Evolutionary conservation across 495 filamentous ascomycete species (phyloP).

Genomic region (Xylona heveae): DNA sequence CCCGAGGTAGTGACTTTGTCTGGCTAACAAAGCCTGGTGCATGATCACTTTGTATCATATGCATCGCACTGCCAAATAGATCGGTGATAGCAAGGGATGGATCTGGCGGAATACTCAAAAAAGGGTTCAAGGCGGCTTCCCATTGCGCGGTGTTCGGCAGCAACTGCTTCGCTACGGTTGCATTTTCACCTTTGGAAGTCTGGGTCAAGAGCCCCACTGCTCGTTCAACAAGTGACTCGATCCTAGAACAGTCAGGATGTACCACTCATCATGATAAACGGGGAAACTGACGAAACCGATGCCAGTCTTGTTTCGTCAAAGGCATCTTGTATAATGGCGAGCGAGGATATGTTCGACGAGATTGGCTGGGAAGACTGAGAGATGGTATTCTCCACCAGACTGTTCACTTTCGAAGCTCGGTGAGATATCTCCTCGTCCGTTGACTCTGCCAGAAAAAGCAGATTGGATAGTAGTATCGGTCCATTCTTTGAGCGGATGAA

Average conservation of each 20-base stretch:
- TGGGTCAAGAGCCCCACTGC: constrained; percentile 27
- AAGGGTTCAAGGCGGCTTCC: constrained; percentile 29
- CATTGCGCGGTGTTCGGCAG: constrained; percentile 27
- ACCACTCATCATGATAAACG: background rate
- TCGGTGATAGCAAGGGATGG: constrained; percentile 49
- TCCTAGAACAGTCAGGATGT: constrained; percentile 13
- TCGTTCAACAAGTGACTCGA: constrained; percentile 30
- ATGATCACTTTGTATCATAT: constrained; percentile 27
- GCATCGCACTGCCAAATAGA: constrained; percentile 45
- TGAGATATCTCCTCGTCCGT: constrained; percentile 28
- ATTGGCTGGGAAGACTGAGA: too few species aligned
- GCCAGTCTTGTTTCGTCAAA: constrained; percentile 26
- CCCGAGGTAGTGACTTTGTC: constrained; percentile 22
- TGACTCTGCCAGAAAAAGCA: constrained; percentile 36
- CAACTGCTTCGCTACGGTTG: constrained; percentile 18
- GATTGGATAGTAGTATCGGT: constrained; percentile 26
- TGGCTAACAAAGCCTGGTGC: background rate
- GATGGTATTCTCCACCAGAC: constrained; percentile 18
- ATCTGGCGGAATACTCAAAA: constrained; percentile 34
- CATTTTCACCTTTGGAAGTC: constrained; percentile 13
- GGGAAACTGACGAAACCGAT: constrained; percentile 23
- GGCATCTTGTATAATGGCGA: constrained; percentile 29
- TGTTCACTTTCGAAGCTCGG: constrained; percentile 23
- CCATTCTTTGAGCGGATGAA: constrained; percentile 19
- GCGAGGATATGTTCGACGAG: constrained; percentile 13